These are phyloP conservation scores for Phallus indusiatus DNA, from an alignment of 768 basidiomycete genomes.

Conservation along the genomic window DNA sequence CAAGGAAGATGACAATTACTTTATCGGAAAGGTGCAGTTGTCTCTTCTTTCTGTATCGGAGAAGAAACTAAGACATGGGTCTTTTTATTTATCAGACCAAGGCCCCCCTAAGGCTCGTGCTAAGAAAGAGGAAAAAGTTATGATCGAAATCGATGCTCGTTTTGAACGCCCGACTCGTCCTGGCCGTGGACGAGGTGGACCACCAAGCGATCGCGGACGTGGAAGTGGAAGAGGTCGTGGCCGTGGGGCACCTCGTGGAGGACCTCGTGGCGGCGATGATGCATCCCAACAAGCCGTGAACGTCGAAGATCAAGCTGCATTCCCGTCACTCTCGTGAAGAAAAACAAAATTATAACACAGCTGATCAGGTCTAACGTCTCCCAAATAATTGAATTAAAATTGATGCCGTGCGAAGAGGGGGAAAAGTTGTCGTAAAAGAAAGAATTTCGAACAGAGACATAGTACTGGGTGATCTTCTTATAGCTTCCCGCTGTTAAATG, in stretches of 20 bases:
- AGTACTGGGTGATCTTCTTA: too few species aligned
- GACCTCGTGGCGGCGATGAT: conserved; percentile 32
- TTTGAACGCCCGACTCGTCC: conserved; percentile 77
- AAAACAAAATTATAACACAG: background rate
- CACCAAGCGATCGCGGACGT: conserved; percentile 35
- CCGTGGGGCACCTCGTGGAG: conserved; percentile 29
- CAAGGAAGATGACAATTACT: conserved; percentile 66
- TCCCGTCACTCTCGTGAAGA: conserved; percentile 69
- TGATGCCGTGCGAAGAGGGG: background rate
- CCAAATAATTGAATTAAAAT: background rate
- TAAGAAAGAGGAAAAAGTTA: conserved; percentile 86
- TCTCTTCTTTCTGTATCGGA: conserved; percentile 2
- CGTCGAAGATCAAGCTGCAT: conserved; percentile 77
- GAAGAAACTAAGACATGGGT: too few species aligned
- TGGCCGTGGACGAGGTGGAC: conserved; percentile 37
- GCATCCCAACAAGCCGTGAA: conserved; percentile 39
- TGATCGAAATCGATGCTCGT: conserved; percentile 83
- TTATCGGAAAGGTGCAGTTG: conserved; percentile 71
- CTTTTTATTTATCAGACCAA: conserved; percentile 39
- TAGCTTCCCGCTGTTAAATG: background rate
- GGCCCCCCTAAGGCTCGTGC: conserved; percentile 52
- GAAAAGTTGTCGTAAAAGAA: conserved; percentile 4
- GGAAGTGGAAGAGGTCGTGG: conserved; percentile 34
- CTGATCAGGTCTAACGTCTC: background rate
- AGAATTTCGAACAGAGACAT: background rate